Percentiles rank a stretch among this genome's conserved stretches.
Conservation (phyloP, 164 flowering plant genomes). For the Tetrastigma voinierianum region DNA sequence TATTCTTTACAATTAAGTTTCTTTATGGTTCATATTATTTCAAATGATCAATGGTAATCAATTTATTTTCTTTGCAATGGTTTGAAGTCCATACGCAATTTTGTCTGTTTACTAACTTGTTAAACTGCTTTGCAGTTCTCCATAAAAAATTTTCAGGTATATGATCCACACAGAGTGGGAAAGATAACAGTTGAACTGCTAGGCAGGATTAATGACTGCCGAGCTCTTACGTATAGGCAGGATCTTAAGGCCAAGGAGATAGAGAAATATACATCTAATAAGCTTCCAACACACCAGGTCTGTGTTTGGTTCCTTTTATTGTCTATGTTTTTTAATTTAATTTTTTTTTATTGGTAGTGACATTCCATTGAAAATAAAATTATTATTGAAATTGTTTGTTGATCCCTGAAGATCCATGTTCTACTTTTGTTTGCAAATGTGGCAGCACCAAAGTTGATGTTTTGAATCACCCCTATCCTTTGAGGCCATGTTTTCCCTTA, state of each 20-base stretch:
- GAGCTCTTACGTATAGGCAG: slow-evolving; percentile 71
- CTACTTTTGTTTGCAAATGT: neutral
- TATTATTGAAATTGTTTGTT: neutral
- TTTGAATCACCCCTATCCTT: neutral
- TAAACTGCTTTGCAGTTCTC: slow-evolving; percentile 52
- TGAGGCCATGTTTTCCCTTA: too few relatives aligned
- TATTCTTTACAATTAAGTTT: too few relatives aligned
- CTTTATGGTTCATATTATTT: neutral
- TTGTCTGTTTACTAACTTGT: neutral
- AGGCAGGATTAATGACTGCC: slow-evolving; percentile 76
- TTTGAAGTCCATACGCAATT: neutral
- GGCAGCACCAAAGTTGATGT: neutral
- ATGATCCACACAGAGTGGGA: slow-evolving; percentile 77
- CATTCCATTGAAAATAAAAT: too few relatives aligned
- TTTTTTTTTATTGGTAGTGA: too few relatives aligned
- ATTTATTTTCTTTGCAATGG: neutral
- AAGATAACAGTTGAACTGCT: slow-evolving; percentile 73
- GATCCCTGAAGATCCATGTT: neutral
- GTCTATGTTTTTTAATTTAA: too few relatives aligned
- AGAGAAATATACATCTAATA: slow-evolving; percentile 42
- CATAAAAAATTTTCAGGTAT: slow-evolving; percentile 65
- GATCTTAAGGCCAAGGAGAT: slow-evolving; percentile 70
- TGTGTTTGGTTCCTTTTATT: slow-evolving; percentile 3
- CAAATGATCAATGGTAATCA: neutral
- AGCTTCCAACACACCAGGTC: slow-evolving; percentile 85